Conservation (phyloP, 495 filamentous ascomycete species). For the Cercophora scortea region DNA sequence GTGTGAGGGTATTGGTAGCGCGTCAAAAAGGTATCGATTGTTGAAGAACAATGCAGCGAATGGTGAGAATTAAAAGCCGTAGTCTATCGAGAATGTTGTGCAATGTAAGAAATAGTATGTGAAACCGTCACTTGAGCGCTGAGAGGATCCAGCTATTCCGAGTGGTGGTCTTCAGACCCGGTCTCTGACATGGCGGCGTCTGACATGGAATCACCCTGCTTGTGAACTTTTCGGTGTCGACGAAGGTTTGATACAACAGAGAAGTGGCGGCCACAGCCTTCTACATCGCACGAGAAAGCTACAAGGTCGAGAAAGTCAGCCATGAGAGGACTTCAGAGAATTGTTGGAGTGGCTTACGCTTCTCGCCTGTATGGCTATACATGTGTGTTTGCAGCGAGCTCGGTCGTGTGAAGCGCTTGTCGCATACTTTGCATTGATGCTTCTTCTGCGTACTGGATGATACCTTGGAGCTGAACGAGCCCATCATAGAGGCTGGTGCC, state of each 20-base stretch:
- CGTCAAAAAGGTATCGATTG: constrained; percentile 2
- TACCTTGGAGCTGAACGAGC: constrained; percentile 95
- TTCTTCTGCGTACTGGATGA: constrained; percentile 97
- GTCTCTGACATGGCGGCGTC: constrained; percentile 41
- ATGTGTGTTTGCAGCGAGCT: constrained; percentile 97
- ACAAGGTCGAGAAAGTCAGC: constrained; percentile 26
- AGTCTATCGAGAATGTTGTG: constrained; percentile 19
- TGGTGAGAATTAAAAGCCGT: constrained; percentile 20
- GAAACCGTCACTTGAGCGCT: background rate
- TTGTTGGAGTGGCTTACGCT: constrained; percentile 62
- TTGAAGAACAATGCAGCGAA: constrained; percentile 6
- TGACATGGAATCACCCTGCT: constrained; percentile 56
- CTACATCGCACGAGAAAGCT: constrained; percentile 92
- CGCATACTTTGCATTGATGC: constrained; percentile 99
- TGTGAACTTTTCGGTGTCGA: constrained; percentile 94
- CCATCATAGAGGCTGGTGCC: constrained; percentile 96
- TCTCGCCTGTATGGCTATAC: constrained; percentile 98
- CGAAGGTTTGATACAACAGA: constrained; percentile 96
- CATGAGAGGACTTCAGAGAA: background rate
- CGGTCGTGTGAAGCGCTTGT: constrained; percentile 95
- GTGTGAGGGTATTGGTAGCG: background rate
- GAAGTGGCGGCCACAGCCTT: constrained; percentile 93
- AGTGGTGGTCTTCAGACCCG: constrained; percentile 43
- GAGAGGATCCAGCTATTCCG: constrained; percentile 22
- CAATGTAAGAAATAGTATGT: constrained; percentile 1